phyloP scores from a whole-genome alignment of 257 asterid genomes.

The Leonotis leonurus region DNA sequence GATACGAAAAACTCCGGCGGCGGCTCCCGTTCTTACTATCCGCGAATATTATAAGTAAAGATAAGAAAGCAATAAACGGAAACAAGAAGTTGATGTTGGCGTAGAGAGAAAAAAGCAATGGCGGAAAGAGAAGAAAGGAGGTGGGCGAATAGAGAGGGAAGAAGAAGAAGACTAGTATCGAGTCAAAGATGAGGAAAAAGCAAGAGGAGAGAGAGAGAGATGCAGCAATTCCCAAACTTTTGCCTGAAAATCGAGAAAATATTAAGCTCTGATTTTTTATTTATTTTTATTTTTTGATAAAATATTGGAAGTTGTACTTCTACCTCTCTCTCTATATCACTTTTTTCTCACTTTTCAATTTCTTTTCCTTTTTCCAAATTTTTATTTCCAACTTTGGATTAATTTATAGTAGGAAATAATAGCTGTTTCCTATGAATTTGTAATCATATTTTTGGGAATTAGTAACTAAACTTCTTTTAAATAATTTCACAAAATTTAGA shows the following conservation, averaged over 20 bases:
- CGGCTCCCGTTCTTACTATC: background rate
- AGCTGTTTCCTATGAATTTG: too few species aligned
- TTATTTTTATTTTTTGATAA: too few species aligned
- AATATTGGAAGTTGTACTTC: constrained; percentile 20
- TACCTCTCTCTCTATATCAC: background rate
- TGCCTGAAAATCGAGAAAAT: constrained; percentile 28
- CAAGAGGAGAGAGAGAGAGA: constrained; percentile 14
- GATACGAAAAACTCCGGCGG: too few species aligned
- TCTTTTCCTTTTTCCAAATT: too few species aligned
- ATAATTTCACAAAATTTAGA: too few species aligned
- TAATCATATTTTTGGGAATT: too few species aligned
- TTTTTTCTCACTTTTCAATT: background rate
- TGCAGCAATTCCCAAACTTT: constrained; percentile 32
- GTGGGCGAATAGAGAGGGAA: constrained; percentile 18
- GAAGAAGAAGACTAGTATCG: constrained; percentile 9
- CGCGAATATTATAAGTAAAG: background rate
- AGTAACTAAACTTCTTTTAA: too few species aligned
- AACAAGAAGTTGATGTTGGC: background rate
- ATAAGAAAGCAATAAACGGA: background rate
- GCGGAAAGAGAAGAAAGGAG: too few species aligned
- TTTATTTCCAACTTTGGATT: too few species aligned
- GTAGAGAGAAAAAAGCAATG: constrained; percentile 7
- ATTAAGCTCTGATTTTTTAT: constrained; percentile 25
- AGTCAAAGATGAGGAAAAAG: constrained; percentile 40
- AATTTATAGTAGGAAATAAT: too few species aligned